Conservation (phyloP, 1,284 basidiomycete genomes). For the Uromyces viciae-fabae region DNA sequence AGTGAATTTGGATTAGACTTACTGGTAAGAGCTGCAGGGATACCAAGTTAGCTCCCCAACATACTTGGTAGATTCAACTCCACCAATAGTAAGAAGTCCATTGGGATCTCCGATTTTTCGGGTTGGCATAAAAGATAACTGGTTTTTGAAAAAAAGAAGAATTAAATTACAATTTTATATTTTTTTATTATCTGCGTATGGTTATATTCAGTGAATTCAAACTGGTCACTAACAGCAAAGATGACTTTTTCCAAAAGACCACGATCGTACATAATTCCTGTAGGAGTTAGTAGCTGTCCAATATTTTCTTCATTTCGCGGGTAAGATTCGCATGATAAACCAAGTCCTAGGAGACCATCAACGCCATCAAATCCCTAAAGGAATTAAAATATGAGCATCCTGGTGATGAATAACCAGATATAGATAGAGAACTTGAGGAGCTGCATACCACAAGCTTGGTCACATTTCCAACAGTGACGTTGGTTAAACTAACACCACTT, state of each 20-base stretch:
- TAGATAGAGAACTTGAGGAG: not conserved
- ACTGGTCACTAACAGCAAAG: slow-evolving; percentile 34
- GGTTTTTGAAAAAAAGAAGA: not conserved
- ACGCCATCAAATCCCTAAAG: slow-evolving; percentile 37
- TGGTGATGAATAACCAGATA: not conserved
- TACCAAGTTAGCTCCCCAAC: slow-evolving; percentile 39
- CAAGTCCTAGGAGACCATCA: slow-evolving; percentile 43
- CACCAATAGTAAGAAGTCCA: slow-evolving; percentile 44
- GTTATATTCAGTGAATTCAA: too few relatives aligned
- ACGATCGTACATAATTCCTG: slow-evolving; percentile 45
- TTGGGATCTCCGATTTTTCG: slow-evolving; percentile 31
- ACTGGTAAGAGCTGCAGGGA: slow-evolving; percentile 43
- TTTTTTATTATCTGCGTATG: not conserved
- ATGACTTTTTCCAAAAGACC: slow-evolving; percentile 40
- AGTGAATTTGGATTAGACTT: not conserved
- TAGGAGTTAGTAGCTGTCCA: slow-evolving; percentile 38
- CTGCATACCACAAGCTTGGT: slow-evolving; percentile 35
- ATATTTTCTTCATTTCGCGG: slow-evolving; percentile 44
- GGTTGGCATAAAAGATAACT: slow-evolving; percentile 45
- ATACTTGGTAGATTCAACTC: slow-evolving; percentile 31
- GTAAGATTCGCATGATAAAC: slow-evolving; percentile 44
- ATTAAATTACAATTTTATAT: not conserved
- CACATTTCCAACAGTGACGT: slow-evolving; percentile 42
- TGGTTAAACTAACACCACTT: slow-evolving; percentile 19
- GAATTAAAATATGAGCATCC: not conserved